Base-by-base conservation (phyloP, 2,329 filamentous ascomycete species). In the Fusarium burgessii region DNA sequence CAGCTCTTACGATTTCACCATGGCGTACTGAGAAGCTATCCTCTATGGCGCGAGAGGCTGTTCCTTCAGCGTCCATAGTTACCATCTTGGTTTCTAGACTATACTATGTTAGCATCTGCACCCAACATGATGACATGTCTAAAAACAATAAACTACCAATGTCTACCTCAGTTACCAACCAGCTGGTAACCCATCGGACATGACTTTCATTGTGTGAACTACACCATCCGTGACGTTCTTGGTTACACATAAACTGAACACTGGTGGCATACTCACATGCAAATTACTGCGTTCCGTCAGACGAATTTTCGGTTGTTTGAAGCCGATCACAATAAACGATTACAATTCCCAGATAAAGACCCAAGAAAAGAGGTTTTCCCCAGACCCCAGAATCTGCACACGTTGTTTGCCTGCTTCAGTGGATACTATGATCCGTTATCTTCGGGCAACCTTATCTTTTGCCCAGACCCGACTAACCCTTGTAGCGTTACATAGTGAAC, bases 401-500 rank as follows among this genome's bases (percentile, higher is more conserved):
- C 20, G 20, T n/a, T 50, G 20, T 12, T 1, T n/a, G 17, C 32
- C 18, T 1, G 47, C 12, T 7, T 11, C 18, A 40, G 36, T 50
- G 32, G 32, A 29, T 29, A 29, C 29, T 11, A 29, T 29, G 29
- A 50, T 8, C 32, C 47, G 17, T 50, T 50, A 50, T 50, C 32
- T 50, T 36, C 12, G 12, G 32, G 32, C 32, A 50, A 50, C 32
- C 32, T 50, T 50, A 50, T 50, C 47, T 36, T 13, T 35, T 50
- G 47, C 32, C 47, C 20, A 50, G 32, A 6, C 32, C 47, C 35
- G 35, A 50, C 47, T 50, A 50, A 32, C 20, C 20, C 32, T 11
- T 36, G 32, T 25, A 50, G 47, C 47, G 32, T 50, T 50, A 36
- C 47, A 50, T 50, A 25, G 47, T n/a, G 32, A 25, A 36, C 32